These are phyloP conservation scores for Geoglossum glabrum DNA, from an alignment of 495 filamentous ascomycete genomes.

Conservation along the genomic window DNA sequence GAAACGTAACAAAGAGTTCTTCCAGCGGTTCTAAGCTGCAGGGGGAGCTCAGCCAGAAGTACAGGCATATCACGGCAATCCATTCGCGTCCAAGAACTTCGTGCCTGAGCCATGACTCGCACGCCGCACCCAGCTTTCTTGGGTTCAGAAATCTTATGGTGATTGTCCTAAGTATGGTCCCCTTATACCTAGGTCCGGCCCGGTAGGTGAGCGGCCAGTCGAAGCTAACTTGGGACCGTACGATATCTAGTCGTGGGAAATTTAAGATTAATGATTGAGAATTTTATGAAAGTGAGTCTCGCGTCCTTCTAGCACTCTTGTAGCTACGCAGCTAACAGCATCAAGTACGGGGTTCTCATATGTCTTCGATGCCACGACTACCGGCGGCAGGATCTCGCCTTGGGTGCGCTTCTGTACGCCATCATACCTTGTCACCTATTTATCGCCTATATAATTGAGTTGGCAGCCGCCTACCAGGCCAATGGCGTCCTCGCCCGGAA, in stretches of 20 bases:
- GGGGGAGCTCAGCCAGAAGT: constrained; percentile 28
- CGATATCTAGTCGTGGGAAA: constrained; percentile 60
- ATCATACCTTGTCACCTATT: constrained; percentile 80
- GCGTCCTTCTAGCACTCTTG: background rate
- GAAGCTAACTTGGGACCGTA: too few relatives aligned
- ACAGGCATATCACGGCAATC: constrained; percentile 73
- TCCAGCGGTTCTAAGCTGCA: background rate
- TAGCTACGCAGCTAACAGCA: constrained; percentile 10
- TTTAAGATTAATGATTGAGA: constrained; percentile 82
- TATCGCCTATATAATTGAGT: constrained; percentile 71
- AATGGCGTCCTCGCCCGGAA: constrained; percentile 39
- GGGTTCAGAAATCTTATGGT: constrained; percentile 96
- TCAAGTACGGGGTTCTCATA: constrained; percentile 83
- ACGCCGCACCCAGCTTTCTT: constrained; percentile 57
- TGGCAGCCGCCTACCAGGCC: constrained; percentile 57
- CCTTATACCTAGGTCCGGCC: background rate
- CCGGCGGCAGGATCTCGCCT: constrained; percentile 50
- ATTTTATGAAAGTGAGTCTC: constrained; percentile 65
- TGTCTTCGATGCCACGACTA: constrained; percentile 84
- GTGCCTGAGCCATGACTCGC: constrained; percentile 66
- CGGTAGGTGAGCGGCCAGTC: too few relatives aligned
- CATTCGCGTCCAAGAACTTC: constrained; percentile 54
- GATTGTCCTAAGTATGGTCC: constrained; percentile 53
- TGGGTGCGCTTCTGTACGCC: constrained; percentile 57
- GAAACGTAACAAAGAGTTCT: background rate